phyloP scores from a whole-genome alignment of 2,329 filamentous ascomycete genomes.

The Colletotrichum karsti region DNA sequence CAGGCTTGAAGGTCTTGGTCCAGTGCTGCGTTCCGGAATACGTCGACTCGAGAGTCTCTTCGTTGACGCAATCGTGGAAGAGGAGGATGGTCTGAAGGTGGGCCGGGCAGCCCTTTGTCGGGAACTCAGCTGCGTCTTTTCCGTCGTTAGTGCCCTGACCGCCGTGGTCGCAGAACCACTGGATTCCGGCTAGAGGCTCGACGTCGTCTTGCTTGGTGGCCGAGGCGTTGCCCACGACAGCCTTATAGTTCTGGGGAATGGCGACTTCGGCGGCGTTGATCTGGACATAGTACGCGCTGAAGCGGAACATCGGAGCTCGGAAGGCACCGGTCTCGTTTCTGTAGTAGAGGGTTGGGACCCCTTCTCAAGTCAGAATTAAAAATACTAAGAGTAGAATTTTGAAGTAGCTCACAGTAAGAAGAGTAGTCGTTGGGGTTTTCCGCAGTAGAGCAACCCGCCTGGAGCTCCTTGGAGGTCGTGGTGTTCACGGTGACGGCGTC shows the following conservation, averaged over 20 bases:
- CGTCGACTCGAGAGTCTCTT: slow-evolving; percentile 30
- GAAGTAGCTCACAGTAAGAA: slow-evolving; percentile 51
- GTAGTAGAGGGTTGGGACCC: slow-evolving; percentile 50
- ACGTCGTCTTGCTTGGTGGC: slow-evolving; percentile 37
- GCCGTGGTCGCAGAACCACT: slow-evolving; percentile 40
- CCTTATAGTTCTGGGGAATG: slow-evolving; percentile 51
- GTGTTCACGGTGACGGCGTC: slow-evolving; percentile 40
- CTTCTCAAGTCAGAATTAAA: background rate
- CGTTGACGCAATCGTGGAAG: slow-evolving; percentile 36
- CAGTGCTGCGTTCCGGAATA: slow-evolving; percentile 28
- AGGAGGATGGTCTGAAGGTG: slow-evolving; percentile 35
- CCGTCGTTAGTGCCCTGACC: slow-evolving; percentile 43
- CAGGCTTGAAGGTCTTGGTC: slow-evolving; percentile 5
- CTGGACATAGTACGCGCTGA: slow-evolving; percentile 55
- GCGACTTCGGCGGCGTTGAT: slow-evolving; percentile 50
- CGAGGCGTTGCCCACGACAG: slow-evolving; percentile 48
- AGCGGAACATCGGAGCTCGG: slow-evolving; percentile 41
- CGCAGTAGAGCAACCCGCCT: slow-evolving; percentile 50
- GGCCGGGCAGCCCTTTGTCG: slow-evolving; percentile 32
- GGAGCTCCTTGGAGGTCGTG: slow-evolving; percentile 38
- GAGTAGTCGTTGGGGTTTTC: slow-evolving; percentile 56
- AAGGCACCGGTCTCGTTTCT: slow-evolving; percentile 37
- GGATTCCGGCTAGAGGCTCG: slow-evolving; percentile 22
- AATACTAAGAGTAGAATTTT: too few relatives aligned
- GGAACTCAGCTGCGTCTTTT: background rate